Evolutionary conservation across 1,284 basidiomycete species (phyloP), one percentile per base, ranked within the genome.

Genomic region (Kwoniella shivajii): DNA sequence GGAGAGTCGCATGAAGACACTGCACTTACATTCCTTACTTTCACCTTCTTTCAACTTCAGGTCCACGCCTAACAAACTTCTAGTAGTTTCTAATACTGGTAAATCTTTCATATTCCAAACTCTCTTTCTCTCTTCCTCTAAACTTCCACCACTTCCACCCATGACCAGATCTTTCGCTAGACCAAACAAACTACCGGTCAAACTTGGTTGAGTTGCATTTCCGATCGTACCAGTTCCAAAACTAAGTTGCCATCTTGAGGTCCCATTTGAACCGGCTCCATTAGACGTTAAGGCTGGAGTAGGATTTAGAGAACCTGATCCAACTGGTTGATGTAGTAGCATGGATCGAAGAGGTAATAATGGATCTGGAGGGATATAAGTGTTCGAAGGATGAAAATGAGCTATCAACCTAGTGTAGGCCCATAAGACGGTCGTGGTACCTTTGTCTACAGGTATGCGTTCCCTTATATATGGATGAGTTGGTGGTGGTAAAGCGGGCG

Each of bases 331-430:
- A 48, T 78, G 76, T 2, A 79, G 65, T 14, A 79, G 59, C 16
- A 69, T 56, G 4, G 74, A 68, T 9, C 75, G 69, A 1, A 79
- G 72, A 1, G 78, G 77, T 18, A 79, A 61, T 37, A 79, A 60
- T 0, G 78, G 76, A 43, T 79, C 78, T 18, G 78, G 77, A 0
- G 78, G 78, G 39, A 79, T 78, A 50, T 78, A 72, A 3, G 68
- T 56, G 22, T 70, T 65, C 0, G 77, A 76, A 26, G 78, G 78
- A 20, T 76, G 71, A 39, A 79, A 76, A 2, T 68, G 70, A 0
- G 72, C 77, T 7, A 71, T 60, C 2, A 79, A 64, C 1, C 72
- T 72, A 6, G 75, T 73, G 38, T 77, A 71, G 0, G 77, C 77
- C 77, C 77, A 79, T 2, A 77, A 60, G 16, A 79, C 66, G 0